These are phyloP conservation scores for Saraca asoca DNA, from an alignment of 331 rosid species.

Conservation along the genomic window DNA sequence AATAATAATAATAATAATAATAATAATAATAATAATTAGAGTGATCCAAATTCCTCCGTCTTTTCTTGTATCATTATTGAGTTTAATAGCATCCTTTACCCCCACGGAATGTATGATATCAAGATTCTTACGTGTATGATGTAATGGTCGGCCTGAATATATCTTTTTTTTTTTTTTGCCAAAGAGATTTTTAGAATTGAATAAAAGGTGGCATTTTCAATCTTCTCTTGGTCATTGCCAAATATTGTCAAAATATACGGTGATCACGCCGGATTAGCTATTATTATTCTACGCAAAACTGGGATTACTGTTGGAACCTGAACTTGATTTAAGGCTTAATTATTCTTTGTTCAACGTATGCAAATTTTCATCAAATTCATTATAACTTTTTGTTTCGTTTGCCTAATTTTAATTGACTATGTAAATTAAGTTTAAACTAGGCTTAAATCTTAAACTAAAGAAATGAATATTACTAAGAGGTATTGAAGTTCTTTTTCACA, in stretches of 20 bases:
- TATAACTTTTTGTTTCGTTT: too few relatives aligned
- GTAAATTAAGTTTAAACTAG: too few relatives aligned
- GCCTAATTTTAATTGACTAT: too few relatives aligned
- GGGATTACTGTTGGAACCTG: too few relatives aligned
- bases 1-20: too few relatives aligned
- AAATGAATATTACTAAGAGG: too few relatives aligned
- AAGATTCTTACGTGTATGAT: constrained; percentile 36
- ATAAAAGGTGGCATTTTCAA: constrained; percentile 18
- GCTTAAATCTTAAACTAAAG: too few relatives aligned
- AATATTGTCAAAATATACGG: constrained; percentile 23
- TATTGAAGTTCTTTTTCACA: too few relatives aligned
- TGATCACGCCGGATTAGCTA: neutral
- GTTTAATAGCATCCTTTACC: constrained; percentile 36
- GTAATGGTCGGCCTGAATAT: constrained; percentile 43
- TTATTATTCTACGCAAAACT: neutral
- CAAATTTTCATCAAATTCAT: too few relatives aligned
- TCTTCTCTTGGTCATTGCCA: neutral
- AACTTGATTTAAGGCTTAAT: constrained; percentile 12
- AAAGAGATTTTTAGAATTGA: neutral
- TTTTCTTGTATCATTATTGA: neutral
- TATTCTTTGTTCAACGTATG: neutral
- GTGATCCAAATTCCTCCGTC: neutral
- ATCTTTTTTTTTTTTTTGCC: neutral
- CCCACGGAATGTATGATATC: constrained; percentile 24
- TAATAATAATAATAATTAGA: too few relatives aligned